Base-by-base conservation (phyloP, 345 rosid species). In the Salix koriyanagi region DNA sequence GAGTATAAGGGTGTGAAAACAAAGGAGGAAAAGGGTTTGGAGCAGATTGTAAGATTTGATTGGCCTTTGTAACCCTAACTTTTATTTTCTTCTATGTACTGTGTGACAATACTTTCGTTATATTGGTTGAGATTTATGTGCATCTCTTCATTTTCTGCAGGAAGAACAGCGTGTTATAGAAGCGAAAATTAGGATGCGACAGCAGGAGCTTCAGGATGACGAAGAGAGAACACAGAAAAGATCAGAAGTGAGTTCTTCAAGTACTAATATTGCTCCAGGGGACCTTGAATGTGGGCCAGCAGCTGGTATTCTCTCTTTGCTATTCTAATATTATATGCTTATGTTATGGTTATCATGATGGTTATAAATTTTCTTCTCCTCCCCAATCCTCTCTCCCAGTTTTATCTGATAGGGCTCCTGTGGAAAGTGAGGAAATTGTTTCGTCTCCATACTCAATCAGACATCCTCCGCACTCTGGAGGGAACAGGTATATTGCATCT, bases 121-220 rank as follows among this genome's bases (percentile, higher is more conserved):
- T 32, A 32, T 73, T 54, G 21, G 25, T 25, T 79, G 65, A 30
- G 30, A 61, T 9, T 42, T 30, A 58, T 65, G 21, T 34, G 14
- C 41, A 1, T 60, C 34, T 76, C 16, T 60, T 25, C 36, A 52
- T 76, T 67, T 79, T 76, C 44, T 77, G 42, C 76, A 96, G 99
- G 99, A 96, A 89, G 99, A 96, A 77, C 98, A 96, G 73, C 91
- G 90, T 34, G 99, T 96, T 13, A 90, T 96, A 82, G 99, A 96
- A 90, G 98, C 99, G 60, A 88, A 92, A 84, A 92, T 94, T 73
- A 88, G 98, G 83, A 90, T 94, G 79, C 88, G 92, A 71, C 95
- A 89, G 82, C 91, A 89, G 76, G 97, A 94, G 84, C 87, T 94
- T 81, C 92, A 86, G 76, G 98, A 94, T 78, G 97, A 94, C 21